A percentile compares a stretch with the other conserved stretches of the same genome.
Evolutionary conservation across 179 eudicot genomes (phyloP).

Genomic region (Nepenthes alata): DNA sequence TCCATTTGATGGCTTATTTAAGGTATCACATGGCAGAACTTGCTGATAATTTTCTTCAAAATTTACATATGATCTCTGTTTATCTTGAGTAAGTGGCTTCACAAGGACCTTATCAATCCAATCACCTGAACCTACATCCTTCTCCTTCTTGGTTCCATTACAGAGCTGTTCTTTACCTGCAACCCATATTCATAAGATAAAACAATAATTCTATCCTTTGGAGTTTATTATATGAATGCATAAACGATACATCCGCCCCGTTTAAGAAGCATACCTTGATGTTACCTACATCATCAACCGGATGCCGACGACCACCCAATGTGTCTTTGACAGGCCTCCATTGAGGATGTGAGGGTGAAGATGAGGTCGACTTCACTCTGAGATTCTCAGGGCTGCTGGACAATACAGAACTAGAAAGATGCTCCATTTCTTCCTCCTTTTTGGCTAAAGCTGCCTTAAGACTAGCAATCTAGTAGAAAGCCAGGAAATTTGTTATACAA

Average conservation of each 20-base stretch:
- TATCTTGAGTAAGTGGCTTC: conserved; percentile 38
- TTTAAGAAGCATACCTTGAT: conserved; percentile 35
- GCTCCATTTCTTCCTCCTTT: conserved; percentile 52
- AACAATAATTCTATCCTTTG: neutral
- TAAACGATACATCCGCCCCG: neutral
- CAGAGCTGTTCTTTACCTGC: conserved; percentile 29
- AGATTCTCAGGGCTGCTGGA: conserved; percentile 40
- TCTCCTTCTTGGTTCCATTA: conserved; percentile 42
- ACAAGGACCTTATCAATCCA: conserved; percentile 64
- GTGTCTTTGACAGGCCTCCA: conserved; percentile 18
- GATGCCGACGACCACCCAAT: conserved; percentile 31
- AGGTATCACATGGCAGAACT: conserved; percentile 6
- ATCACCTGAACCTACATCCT: conserved; percentile 43
- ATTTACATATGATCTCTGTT: conserved; percentile 11
- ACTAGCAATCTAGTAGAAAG: conserved; percentile 41
- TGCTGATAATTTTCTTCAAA: conserved; percentile 8
- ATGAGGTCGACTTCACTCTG: conserved; percentile 23
- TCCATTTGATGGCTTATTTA: conserved; percentile 10
- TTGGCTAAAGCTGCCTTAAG: conserved; percentile 65
- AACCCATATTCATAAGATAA: neutral
- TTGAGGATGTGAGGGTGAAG: conserved; percentile 35
- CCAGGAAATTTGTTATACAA: neutral
- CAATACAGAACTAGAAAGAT: conserved; percentile 22
- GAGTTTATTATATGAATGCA: neutral
- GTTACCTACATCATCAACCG: conserved; percentile 49